Evolutionary conservation across 805 yeast species (phyloP), one percentile per base, ranked within the genome.

Genomic region (Ogataea pini): DNA sequence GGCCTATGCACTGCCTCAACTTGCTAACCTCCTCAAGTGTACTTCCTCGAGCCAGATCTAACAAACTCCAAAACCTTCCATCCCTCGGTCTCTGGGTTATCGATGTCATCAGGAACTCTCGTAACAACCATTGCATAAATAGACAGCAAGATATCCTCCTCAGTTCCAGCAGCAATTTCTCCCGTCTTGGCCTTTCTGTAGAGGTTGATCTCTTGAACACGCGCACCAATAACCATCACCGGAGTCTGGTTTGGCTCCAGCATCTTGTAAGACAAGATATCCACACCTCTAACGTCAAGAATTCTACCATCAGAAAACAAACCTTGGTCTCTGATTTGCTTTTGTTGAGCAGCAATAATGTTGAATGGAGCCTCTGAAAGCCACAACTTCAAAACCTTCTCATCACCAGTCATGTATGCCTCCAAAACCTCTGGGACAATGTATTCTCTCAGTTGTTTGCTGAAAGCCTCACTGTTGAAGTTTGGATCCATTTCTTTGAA

Each of bases 121-220:
- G 99, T 90, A 59, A 94, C 74, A 18, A 92, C 99, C 90, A 94
- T 82, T 34, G 96, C 98, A 66, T 94, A 94, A n/a, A 96, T 85
- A 60, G 95, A 84, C 78, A 89, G 79, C 68, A 89, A 82, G 58
- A 94, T 89, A 69, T 90, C 90, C 61, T 91, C 96, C 64, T 90
- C 96, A 27, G 90, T 82, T 61, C 99, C 99, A 7, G 98, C 99
- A 46, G 91, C 95, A 47, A 94, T 77, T 69, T 92, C 96, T 44
- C 96, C 96, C 27, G 97, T 86, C 73, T 91, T 91, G 53, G 83
- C 81, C 67, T 87, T 89, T 74, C 90, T 85, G 76, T 83, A 94
- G 53, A 89, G 72, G 63, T 88, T 92, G 51, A 95, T 83, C 65
- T 94, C 99, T 73, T 94, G 99, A 7, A 96, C 98, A 68, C 99